Conservation (phyloP, 1,284 basidiomycete species). For the Rhodotorula sp. region DNA sequence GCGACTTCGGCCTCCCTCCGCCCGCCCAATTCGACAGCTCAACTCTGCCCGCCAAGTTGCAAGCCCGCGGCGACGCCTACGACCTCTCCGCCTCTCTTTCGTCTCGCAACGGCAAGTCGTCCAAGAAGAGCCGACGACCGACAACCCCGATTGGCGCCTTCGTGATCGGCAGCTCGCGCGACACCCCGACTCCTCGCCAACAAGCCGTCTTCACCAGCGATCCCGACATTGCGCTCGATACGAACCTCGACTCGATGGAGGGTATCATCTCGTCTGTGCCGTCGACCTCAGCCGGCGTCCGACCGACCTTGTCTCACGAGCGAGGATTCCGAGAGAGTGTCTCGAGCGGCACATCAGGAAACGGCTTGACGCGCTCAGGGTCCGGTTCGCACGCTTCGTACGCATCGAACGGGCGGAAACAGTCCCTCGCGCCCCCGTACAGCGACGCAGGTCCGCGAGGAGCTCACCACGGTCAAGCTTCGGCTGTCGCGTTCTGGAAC, state of each 20-base stretch:
- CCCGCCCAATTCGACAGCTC: constrained; percentile 21
- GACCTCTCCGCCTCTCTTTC: constrained; percentile 7
- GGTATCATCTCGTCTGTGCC: constrained; percentile 64
- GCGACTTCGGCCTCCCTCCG: not conserved
- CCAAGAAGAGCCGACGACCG: constrained; percentile 20
- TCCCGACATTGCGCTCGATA: constrained; percentile 60
- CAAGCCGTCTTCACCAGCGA: constrained; percentile 18
- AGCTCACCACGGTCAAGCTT: not conserved
- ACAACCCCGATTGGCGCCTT: constrained; percentile 11
- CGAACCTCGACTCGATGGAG: constrained; percentile 75
- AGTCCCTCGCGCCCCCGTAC: constrained; percentile 9
- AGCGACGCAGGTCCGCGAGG: not conserved
- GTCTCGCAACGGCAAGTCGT: not conserved
- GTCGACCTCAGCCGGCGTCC: not conserved
- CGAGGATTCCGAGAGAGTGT: not conserved
- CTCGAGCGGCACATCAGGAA: constrained; percentile 1
- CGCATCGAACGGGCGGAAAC: not conserved
- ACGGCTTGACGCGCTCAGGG: not conserved
- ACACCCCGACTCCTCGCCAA: not conserved
- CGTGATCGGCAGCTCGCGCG: not conserved
- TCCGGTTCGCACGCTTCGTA: no score
- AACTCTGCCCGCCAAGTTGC: constrained; percentile 37
- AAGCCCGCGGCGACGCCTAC: constrained; percentile 38
- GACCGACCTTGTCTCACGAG: not conserved
- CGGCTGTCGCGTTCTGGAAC: constrained; percentile 8